Evolutionary conservation across 1,284 basidiomycete species (phyloP).

Genomic region (Naganishia sp.): DNA sequence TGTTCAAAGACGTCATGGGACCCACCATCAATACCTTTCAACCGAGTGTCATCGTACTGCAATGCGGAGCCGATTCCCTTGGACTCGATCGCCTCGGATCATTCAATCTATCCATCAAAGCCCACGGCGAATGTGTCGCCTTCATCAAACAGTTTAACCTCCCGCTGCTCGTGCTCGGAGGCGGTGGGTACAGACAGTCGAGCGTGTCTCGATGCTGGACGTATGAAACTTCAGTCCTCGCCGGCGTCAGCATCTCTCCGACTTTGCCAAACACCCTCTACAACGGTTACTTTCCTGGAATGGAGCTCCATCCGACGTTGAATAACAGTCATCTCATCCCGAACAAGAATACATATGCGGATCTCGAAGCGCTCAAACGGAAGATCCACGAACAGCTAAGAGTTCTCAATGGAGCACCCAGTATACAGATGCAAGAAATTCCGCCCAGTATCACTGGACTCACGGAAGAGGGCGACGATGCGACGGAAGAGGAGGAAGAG

Average conservation of each 20-base stretch:
- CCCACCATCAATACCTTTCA: constrained; percentile 88
- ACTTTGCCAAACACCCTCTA: constrained; percentile 86
- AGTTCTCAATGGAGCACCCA: constrained; percentile 92
- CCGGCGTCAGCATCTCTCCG: constrained; percentile 79
- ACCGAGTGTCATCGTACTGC: constrained; percentile 88
- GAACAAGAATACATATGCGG: constrained; percentile 82
- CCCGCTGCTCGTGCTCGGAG: constrained; percentile 86
- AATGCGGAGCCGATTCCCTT: constrained; percentile 95
- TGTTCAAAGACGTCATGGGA: constrained; percentile 96
- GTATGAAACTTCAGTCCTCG: constrained; percentile 93
- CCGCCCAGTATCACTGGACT: constrained; percentile 85
- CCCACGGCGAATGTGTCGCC: constrained; percentile 96
- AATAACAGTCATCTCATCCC: constrained; percentile 74
- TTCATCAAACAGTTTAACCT: constrained; percentile 91
- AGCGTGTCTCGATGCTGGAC: constrained; percentile 99
- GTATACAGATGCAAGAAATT: constrained; percentile 93
- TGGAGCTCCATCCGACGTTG: constrained; percentile 88
- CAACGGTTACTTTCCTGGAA: constrained; percentile 88
- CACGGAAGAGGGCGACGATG: constrained; percentile 73
- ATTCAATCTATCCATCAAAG: constrained; percentile 98
- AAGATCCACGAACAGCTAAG: constrained; percentile 86
- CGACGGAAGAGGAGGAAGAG: constrained; percentile 66
- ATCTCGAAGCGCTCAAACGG: constrained; percentile 81
- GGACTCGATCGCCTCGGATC: constrained; percentile 93
- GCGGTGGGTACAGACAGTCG: constrained; percentile 81